Evolutionary conservation across 2,329 filamentous ascomycete species (phyloP).

Genomic region (Polychaeton citri): DNA sequence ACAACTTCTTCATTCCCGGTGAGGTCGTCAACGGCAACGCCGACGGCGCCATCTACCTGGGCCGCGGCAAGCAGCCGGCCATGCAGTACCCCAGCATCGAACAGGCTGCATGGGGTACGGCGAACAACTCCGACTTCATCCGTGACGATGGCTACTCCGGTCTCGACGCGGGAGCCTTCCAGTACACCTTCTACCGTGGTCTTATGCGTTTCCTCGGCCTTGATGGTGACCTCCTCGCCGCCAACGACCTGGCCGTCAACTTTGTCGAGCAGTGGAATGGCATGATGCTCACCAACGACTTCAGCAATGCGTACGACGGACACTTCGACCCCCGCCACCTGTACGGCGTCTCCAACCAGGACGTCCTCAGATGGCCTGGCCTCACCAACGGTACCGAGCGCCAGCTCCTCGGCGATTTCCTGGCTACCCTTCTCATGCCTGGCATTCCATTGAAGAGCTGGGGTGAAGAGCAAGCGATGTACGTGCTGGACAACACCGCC

Average conservation of each 20-base stretch:
- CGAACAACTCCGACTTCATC: slow-evolving; percentile 38
- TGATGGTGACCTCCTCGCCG: slow-evolving; percentile 42
- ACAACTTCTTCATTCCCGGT: slow-evolving; percentile 51
- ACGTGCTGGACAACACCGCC: slow-evolving; percentile 50
- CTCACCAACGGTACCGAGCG: slow-evolving; percentile 44
- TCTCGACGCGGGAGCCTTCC: slow-evolving; percentile 48
- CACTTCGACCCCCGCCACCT: slow-evolving; percentile 51
- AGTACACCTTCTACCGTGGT: slow-evolving; percentile 51
- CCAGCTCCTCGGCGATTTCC: slow-evolving; percentile 44
- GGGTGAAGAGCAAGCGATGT: slow-evolving; percentile 55
- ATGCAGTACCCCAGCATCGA: slow-evolving; percentile 36
- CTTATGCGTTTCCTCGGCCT: slow-evolving; percentile 48
- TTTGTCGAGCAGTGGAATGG: slow-evolving; percentile 42
- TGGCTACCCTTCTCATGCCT: slow-evolving; percentile 46
- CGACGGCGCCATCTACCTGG: slow-evolving; percentile 48
- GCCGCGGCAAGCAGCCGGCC: slow-evolving; percentile 45
- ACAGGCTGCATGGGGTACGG: slow-evolving; percentile 29
- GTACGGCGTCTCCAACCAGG: slow-evolving; percentile 52
- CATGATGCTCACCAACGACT: slow-evolving; percentile 45
- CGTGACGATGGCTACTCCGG: slow-evolving; percentile 39
- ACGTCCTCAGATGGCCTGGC: slow-evolving; percentile 52
- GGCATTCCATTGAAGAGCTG: slow-evolving; percentile 48
- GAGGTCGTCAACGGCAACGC: slow-evolving; percentile 51
- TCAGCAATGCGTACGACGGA: slow-evolving; percentile 47
- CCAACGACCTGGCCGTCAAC: slow-evolving; percentile 41